These are phyloP conservation scores for Saturnispora dispora DNA, from an alignment of 805 yeast species.

Conservation along the genomic window DNA sequence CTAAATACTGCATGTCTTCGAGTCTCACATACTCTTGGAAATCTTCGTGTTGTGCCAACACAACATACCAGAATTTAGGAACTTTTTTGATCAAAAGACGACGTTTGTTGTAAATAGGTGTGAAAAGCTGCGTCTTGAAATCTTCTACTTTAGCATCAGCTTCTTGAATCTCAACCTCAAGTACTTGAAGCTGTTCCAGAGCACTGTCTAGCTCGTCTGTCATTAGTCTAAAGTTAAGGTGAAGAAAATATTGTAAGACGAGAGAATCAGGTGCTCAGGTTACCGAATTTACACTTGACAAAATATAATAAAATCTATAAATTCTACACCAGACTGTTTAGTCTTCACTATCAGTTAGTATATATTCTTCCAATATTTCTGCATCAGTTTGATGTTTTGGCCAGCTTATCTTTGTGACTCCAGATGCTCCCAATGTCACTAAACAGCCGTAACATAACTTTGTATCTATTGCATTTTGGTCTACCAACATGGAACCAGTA, in stretches of 20 bases:
- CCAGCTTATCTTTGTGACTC: constrained; percentile 24
- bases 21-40: constrained; percentile 71
- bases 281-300: not conserved
- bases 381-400: constrained; percentile 22
- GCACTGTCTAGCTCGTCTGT: constrained; percentile 7
- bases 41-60: constrained; percentile 74
- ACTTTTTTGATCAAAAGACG: constrained; percentile 42
- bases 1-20: constrained; percentile 71
- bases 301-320: not conserved
- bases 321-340: not conserved
- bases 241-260: not conserved
- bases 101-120: constrained; percentile 50
- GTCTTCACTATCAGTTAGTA: constrained; percentile 9
- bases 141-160: constrained; percentile 56
- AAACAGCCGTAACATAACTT: constrained; percentile 72
- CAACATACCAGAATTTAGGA: constrained; percentile 83
- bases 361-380: constrained; percentile 24
- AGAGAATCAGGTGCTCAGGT: not conserved
- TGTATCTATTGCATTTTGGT: constrained; percentile 11
- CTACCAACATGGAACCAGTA: not conserved
- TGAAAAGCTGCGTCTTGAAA: constrained; percentile 42
- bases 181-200: constrained; percentile 11
- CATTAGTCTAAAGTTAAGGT: not conserved
- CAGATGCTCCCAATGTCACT: constrained; percentile 44
- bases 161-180: constrained; percentile 38